Base-by-base conservation (phyloP, 2,329 filamentous ascomycete genomes). In the Pseudogymnoascus sp. region DNA sequence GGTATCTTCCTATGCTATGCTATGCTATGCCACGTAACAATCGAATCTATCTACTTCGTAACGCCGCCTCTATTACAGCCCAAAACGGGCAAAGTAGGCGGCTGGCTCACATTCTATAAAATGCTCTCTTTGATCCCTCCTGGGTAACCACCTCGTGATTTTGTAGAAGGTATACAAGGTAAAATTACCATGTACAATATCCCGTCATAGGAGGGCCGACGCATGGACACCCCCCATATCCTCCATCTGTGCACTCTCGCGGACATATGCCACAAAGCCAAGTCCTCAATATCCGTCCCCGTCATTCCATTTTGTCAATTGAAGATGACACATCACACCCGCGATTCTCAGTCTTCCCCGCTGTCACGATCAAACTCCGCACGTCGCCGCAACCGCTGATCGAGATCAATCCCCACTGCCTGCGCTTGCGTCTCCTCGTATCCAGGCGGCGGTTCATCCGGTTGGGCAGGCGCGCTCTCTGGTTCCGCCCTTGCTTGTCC, bases 391-490 rank as follows among this genome's bases (percentile, higher is more conserved):
- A 92, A 80, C 63, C 88, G 89, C 67, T 90, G 84, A 70, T 91
- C 84, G 20, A 86, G 74, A 58, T 66, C 65, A 75, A 77, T 70
- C 78, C 75, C 79, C 28, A 87, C 73, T 28, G 83, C 82, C 67
- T 86, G 83, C n/a, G 81, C 85, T 74, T 97, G 93, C 28, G 90
- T 89, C 73, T 96, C 91, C 69, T 97, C 91, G 70, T 97, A 97
- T 35, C 86, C 89, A 58, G 93, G 93, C 57, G 93, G 93, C 4
- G 92, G 91, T 71, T 94, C 92, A 74, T 86, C 69, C 69, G 90
- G 74, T 5, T 14, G 76, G 75, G 62, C 77, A 74, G 74, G 60
- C 12, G 62, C 60, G 12, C 18, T 38, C 30, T 63, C 62, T 22
- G 63, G 41, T 34, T 64, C 64, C 22, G 61, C 39, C 11, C 60